Evolutionary conservation across 176 grass and related monocot genomes (phyloP), one percentile per base, ranked within the genome.

Genomic region (Lolium rigidum): DNA sequence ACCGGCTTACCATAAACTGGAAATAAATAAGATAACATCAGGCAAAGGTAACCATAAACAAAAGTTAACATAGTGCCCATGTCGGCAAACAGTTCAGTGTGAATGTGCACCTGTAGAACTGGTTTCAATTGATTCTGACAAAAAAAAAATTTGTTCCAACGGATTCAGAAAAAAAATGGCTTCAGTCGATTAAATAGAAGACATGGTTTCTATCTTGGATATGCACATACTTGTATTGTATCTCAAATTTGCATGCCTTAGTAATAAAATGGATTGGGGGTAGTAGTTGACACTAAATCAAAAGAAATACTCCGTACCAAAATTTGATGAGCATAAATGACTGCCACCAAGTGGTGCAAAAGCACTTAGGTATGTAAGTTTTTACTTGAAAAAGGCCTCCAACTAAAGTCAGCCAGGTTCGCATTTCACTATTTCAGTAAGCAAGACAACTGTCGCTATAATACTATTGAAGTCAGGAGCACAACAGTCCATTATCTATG

Each of bases 381-480:
- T 43, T 43, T 43, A 43, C 41, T 43, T 56, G 55, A 37, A 37
- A 81, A 69, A 85, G 25, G 0, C 70, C 38, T 55, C 77, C 71
- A 47, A 79, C 18, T 38, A 61, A 86, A 89, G 74, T 35, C 22
- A 65, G 46, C 7, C 3, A 12, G 46, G 9, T 24, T 12, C 2
- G 20, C 7, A 74, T 63, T 65, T 66, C 37, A 68, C 13, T 65
- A 64, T 66, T 39, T 79, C 76, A 83, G 86, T 14, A 2, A 79
- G 74, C 9, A 43, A 66, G 57, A 28, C 10, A 67, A 69, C 67
- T 15, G 6, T 77, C 20, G 15, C 6, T 15, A 81, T 3, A 24
- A 16, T 28, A 47, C 22, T 35, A 67, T 24, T 62, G 7, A 43
- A 58, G 0, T 72, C 18, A 59, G 62, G 14, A 87, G 80, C 58